Conservation (phyloP, 305 asterid genomes). For the Fraxinus sp. region DNA sequence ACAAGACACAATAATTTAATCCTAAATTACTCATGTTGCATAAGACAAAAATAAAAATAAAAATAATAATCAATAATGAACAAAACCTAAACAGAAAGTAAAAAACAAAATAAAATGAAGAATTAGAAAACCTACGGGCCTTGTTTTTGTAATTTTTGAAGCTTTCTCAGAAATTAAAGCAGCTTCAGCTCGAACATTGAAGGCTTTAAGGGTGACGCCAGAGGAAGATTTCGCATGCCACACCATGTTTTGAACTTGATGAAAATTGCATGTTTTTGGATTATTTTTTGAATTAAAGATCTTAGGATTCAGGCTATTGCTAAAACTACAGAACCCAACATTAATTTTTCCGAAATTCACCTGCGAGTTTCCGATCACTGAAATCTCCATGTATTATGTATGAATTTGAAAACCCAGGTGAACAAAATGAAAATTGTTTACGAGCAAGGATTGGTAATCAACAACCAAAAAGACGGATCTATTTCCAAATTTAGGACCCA, state of each 20-base stretch:
- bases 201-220: slow-evolving; percentile 31
- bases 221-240: slow-evolving; percentile 24
- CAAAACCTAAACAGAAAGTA: background rate
- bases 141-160: slow-evolving; percentile 20
- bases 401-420: slow-evolving; percentile 20
- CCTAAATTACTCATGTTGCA: background rate
- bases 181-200: slow-evolving; percentile 30
- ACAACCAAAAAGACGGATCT: background rate
- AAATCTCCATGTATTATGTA: slow-evolving; percentile 50
- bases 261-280: slow-evolving; percentile 27
- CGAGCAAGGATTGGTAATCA: background rate
- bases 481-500: background rate
- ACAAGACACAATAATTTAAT: background rate
- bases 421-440: background rate
- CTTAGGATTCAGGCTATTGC: slow-evolving; percentile 45
- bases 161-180: slow-evolving; percentile 20
- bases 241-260: slow-evolving; percentile 29
- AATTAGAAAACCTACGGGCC: slow-evolving; percentile 29
- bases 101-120: background rate
- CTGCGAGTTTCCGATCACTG: slow-evolving; percentile 68
- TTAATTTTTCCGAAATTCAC: slow-evolving; percentile 41
- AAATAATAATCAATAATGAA: background rate
- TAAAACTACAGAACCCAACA: slow-evolving; percentile 47
- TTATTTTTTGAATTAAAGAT: slow-evolving; percentile 30
- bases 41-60: background rate